Evolutionary conservation across 768 basidiomycete species (phyloP), one percentile per base, ranked within the genome.

Genomic region (Postia placenta): DNA sequence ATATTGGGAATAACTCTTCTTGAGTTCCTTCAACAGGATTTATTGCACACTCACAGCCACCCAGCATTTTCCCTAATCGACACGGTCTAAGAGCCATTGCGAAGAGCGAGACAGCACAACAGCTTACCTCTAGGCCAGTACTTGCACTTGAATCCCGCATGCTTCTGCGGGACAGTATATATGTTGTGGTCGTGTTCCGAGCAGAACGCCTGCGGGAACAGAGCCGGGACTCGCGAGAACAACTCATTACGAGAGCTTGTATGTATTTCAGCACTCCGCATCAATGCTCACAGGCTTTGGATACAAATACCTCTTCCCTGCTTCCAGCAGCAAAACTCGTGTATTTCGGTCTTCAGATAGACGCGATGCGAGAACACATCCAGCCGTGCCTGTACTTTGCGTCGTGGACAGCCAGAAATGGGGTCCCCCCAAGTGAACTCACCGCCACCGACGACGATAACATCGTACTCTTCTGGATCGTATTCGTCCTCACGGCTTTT

Each of bases 111-210:
- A 2, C 30, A 5, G 12, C n/a, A 43, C 35, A 19, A 23, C 30
- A 14, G 19, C 5, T 26, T 56, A 83, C 85, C 85, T 68, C 86
- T 69, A 0, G 86, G 85, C 80, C 82, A 87, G 48, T 69, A 82
- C 28, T 72, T 69, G 52, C 65, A 69, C 57, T 68, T 68, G 17
- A 72, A 71, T 27, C 67, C 68, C 2, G 78, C 77, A 51, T 74
- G 64, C 4, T 54, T 50, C 56, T 86, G 84, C 0, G 80, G 75
- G 17, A 76, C 76, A 0, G 85, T 86, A 50, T 65, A 71, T 22
- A 87, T 50, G 27, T 71, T 61, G 58, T 77, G 84, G 26, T 79
- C 76, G 59, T 78, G 71, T 38, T 69, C 68, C 3, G 71, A 63
- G 45, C 65, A 61, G 49, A 78, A 76, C 12, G 85, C 58, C 9